A percentile compares a stretch with the other conserved stretches of the same genome.
Conservation (phyloP, 768 basidiomycete genomes). For the Gautieria morchelliformis region DNA sequence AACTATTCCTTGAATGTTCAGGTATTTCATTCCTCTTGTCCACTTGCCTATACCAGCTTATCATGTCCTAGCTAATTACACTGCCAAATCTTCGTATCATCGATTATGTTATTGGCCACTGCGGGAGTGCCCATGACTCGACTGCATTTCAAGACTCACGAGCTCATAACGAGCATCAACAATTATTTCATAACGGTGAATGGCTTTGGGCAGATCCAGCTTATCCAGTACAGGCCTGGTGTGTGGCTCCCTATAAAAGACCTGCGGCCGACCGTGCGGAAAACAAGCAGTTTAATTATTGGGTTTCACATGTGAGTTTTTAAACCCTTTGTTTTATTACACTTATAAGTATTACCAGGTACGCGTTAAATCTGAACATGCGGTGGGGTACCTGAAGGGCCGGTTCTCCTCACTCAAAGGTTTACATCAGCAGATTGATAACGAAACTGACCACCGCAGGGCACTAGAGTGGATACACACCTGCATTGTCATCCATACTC, state of each 20-base stretch:
- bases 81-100: too few relatives aligned
- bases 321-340: too few relatives aligned
- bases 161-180: too few relatives aligned
- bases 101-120: too few relatives aligned
- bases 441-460: slow-evolving; percentile 16
- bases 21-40: slow-evolving; percentile 10
- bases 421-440: slow-evolving; percentile 20
- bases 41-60: neutral
- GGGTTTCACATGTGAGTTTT: slow-evolving; percentile 1
- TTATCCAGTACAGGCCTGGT: slow-evolving; percentile 21
- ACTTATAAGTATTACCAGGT: slow-evolving; percentile 8
- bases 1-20: slow-evolving; percentile 21
- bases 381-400: slow-evolving; percentile 32
- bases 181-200: too few relatives aligned
- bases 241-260: slow-evolving; percentile 24
- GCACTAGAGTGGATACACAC: slow-evolving; percentile 24
- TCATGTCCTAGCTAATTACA: too few relatives aligned
- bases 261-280: slow-evolving; percentile 15
- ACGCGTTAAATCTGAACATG: slow-evolving; percentile 29
- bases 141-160: slow-evolving; percentile 15
- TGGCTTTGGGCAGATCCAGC: slow-evolving; percentile 25
- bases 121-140: too few relatives aligned
- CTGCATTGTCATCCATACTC: slow-evolving; percentile 23
- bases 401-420: slow-evolving; percentile 26
- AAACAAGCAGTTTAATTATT: slow-evolving; percentile 19